Conservation (phyloP, 352 stramenopile genomes). For the Phytophthora capsici region DNA sequence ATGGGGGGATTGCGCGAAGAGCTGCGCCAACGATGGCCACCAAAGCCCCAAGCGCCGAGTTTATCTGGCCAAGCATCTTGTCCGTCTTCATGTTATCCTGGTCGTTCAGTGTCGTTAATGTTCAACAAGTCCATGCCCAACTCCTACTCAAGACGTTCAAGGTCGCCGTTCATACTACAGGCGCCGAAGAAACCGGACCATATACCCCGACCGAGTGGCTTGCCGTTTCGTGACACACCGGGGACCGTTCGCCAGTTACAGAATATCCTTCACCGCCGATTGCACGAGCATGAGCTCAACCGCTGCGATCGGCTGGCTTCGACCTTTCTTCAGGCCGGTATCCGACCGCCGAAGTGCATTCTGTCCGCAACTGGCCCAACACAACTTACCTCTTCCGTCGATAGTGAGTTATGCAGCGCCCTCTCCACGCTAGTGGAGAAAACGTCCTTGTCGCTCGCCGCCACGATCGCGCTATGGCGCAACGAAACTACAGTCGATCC, state of each 20-base stretch:
- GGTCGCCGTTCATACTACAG: not conserved
- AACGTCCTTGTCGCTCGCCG: not conserved
- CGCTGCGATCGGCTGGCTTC: not conserved
- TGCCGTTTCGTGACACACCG: not conserved
- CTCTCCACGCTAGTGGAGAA: not conserved
- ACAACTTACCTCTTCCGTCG: not conserved
- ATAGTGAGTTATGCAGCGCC: not conserved
- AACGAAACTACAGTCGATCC: not conserved
- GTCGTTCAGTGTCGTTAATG: not conserved
- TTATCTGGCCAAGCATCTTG: not conserved
- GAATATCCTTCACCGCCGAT: not conserved
- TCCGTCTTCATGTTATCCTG: not conserved
- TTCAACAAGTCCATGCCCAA: not conserved
- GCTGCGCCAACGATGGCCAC: not conserved
- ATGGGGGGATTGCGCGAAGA: conserved; percentile 1
- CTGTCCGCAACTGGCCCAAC: not conserved
- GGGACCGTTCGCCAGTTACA: not conserved
- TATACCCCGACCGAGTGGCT: not conserved
- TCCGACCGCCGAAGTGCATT: not conserved
- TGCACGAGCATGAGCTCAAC: conserved; percentile 3
- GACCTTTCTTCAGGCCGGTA: not conserved
- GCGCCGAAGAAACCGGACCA: not conserved
- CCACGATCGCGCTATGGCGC: not conserved
- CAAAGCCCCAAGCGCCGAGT: not conserved
- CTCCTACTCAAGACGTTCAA: not conserved